These are phyloP conservation scores for Candida berthetii DNA, from an alignment of 805 yeast genomes.

Conservation along the genomic window DNA sequence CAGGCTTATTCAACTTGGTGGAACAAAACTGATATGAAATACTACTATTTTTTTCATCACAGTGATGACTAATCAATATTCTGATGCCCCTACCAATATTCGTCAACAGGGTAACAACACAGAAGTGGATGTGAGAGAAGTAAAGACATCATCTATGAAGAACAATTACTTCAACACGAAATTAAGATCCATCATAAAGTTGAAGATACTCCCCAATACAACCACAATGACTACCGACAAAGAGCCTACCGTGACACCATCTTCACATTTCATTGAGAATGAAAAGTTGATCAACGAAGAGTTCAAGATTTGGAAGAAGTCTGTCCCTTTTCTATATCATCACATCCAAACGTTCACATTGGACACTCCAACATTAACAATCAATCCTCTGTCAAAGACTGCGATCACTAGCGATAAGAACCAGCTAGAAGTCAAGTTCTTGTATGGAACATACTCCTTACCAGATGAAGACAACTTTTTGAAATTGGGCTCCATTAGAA, in stretches of 20 bases:
- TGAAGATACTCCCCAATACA: not conserved
- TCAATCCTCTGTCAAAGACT: constrained; percentile 46
- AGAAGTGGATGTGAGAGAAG: constrained; percentile 1
- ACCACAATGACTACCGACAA: not conserved
- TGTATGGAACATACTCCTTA: constrained; percentile 38
- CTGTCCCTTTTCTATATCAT: constrained; percentile 73
- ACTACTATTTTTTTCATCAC: no score
- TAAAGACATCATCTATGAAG: not conserved
- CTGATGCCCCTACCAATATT: no score
- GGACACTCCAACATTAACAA: constrained; percentile 51
- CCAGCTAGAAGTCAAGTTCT: constrained; percentile 29
- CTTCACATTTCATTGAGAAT: constrained; percentile 40
- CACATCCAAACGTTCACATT: constrained; percentile 54
- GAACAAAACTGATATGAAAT: no score
- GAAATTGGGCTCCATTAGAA: constrained; percentile 28
- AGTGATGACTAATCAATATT: no score
- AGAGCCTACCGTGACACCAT: constrained; percentile 3
- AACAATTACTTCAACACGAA: no score
- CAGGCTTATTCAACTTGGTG: no score
- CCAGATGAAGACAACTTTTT: constrained; percentile 32
- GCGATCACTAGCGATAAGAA: constrained; percentile 18
- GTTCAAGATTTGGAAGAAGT: constrained; percentile 76
- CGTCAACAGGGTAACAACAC: no score
- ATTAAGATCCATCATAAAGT: not conserved
- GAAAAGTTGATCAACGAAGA: constrained; percentile 72